phyloP scores from a whole-genome alignment of 2,329 filamentous ascomycete species.

The Graphilbum fragrans region DNA sequence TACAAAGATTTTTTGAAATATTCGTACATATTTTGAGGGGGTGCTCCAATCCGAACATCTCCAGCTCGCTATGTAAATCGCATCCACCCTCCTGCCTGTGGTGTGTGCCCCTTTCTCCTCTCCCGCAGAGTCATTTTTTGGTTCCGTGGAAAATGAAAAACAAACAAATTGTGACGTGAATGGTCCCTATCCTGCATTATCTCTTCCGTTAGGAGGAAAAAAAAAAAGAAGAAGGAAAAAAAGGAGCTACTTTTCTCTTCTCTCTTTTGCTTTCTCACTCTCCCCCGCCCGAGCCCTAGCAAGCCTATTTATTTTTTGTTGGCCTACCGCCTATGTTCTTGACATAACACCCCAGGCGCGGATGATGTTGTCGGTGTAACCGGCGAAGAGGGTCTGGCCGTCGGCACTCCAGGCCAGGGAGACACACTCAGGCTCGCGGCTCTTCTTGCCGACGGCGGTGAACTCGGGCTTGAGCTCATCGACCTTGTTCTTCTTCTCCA shows the following conservation, averaged over 20 bases:
- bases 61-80: too few species aligned
- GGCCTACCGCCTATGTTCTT: conserved; percentile 49
- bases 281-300: too few species aligned
- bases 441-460: conserved; percentile 95
- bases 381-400: conserved; percentile 97
- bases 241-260: not conserved
- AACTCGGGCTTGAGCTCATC: conserved; percentile 99
- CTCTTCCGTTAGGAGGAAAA: not conserved
- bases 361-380: conserved; percentile 99
- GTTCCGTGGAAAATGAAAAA: not conserved
- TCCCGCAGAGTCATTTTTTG: not conserved
- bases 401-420: conserved; percentile 96
- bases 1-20: too few species aligned
- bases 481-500: conserved; percentile 99
- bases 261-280: not conserved
- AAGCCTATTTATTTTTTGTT: not conserved
- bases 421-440: conserved; percentile 95
- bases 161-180: too few species aligned
- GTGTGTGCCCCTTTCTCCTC: not conserved
- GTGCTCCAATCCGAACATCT: too few species aligned
- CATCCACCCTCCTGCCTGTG: too few species aligned
- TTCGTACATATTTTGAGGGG: too few species aligned
- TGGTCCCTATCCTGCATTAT: not conserved
- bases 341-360: conserved; percentile 97
- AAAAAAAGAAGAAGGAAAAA: not conserved